These are phyloP conservation scores for Prunus mume DNA, from an alignment of 306 rosid genomes.

Conservation along the genomic window DNA sequence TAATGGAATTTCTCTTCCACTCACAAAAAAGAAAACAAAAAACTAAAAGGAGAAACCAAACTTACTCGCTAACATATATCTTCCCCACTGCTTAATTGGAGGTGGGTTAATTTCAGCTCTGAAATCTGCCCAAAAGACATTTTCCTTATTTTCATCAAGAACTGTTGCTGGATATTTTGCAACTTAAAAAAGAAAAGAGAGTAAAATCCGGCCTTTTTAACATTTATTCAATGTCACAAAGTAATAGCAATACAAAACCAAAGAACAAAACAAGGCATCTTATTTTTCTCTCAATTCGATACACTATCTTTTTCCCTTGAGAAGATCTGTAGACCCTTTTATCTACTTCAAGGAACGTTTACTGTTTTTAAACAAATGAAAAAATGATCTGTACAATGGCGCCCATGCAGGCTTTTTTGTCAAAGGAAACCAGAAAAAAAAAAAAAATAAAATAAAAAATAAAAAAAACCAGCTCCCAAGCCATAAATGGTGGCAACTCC, in stretches of 20 bases:
- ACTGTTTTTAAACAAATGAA: conserved; percentile 53
- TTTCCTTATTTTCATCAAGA: too few species aligned
- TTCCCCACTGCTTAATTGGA: too few species aligned
- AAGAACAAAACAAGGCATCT: not conserved
- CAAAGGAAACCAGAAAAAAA: not conserved
- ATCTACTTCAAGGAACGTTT: conserved; percentile 27
- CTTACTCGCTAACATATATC: too few species aligned
- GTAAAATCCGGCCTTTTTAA: too few species aligned
- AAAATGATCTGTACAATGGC: conserved; percentile 59
- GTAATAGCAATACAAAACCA: not conserved
- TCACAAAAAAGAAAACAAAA: too few species aligned
- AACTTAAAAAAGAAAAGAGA: too few species aligned
- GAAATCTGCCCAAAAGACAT: too few species aligned
- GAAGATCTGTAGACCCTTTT: conserved; percentile 26
- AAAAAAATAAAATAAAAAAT: conserved; percentile 27
- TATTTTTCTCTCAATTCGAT: conserved; percentile 33
- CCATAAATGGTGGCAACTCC: conserved; percentile 38
- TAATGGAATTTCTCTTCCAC: too few species aligned
- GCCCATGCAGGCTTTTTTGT: conserved; percentile 37
- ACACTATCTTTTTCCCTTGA: conserved; percentile 33
- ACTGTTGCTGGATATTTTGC: too few species aligned
- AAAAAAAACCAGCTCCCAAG: conserved; percentile 35
- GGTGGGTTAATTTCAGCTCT: too few species aligned
- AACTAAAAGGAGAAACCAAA: too few species aligned
- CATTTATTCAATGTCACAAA: too few species aligned